Evolutionary conservation across 2,329 filamentous ascomycete genomes (phyloP).

Genomic region (Neonectria coccinea): DNA sequence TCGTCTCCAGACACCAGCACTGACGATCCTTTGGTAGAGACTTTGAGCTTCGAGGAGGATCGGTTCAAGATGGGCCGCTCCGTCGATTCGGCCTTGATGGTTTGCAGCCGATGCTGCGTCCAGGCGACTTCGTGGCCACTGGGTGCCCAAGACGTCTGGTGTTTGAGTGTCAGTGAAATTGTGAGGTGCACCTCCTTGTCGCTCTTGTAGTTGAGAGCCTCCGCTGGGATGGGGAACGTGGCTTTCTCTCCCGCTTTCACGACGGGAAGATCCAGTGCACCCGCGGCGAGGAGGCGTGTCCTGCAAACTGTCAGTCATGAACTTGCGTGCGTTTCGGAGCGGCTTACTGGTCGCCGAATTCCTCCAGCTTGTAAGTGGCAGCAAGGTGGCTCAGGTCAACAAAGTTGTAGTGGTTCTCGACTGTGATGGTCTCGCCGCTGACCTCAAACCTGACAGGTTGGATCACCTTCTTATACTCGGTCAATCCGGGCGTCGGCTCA

Average conservation of each 20-base stretch:
- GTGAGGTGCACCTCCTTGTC: slow-evolving; percentile 58
- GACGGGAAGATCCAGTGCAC: slow-evolving; percentile 55
- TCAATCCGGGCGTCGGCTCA: slow-evolving; percentile 66
- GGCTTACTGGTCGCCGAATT: slow-evolving; percentile 54
- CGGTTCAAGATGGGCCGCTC: slow-evolving; percentile 14
- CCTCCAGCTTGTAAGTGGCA: slow-evolving; percentile 58
- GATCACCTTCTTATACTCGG: slow-evolving; percentile 69
- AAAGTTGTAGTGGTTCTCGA: slow-evolving; percentile 66
- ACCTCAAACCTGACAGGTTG: slow-evolving; percentile 62
- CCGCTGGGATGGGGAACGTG: slow-evolving; percentile 49
- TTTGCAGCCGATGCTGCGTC: slow-evolving; percentile 58
- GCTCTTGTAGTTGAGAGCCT: slow-evolving; percentile 44
- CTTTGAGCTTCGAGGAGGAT: slow-evolving; percentile 38
- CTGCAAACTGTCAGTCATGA: slow-evolving; percentile 28
- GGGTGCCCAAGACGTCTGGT: slow-evolving; percentile 62
- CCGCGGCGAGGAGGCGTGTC: slow-evolving; percentile 46
- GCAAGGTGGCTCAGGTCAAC: slow-evolving; percentile 56
- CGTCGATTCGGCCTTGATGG: background rate
- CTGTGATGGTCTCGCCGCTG: slow-evolving; percentile 50
- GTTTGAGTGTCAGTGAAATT: slow-evolving; percentile 57
- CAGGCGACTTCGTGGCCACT: slow-evolving; percentile 67
- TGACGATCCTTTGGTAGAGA: slow-evolving; percentile 25
- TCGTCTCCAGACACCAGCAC: slow-evolving; percentile 36
- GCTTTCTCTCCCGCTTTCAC: slow-evolving; percentile 54
- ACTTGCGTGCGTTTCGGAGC: background rate